phyloP scores from a whole-genome alignment of 441 rosid species.

The Bocquillonia castaneifolia region DNA sequence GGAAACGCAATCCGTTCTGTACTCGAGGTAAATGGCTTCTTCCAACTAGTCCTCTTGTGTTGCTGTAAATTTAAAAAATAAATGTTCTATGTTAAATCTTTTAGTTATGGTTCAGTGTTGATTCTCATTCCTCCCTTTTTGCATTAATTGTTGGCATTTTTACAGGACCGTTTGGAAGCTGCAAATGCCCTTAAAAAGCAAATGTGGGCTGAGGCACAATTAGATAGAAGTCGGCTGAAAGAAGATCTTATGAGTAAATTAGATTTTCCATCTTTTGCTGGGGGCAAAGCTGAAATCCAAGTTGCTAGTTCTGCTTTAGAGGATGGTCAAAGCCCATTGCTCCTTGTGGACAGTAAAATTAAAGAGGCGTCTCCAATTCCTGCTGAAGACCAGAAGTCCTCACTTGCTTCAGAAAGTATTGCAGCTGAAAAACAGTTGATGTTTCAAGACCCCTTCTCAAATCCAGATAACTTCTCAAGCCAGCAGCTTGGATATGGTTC shows the following conservation, averaged over 20 bases:
- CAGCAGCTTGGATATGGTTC: conserved; percentile 73
- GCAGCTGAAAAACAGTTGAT: conserved; percentile 42
- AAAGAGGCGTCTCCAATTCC: conserved; percentile 49
- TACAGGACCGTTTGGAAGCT: conserved; percentile 97
- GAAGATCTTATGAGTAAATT: conserved; percentile 60
- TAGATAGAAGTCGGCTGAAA: conserved; percentile 78
- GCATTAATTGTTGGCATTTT: conserved; percentile 27
- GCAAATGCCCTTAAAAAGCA: conserved; percentile 97
- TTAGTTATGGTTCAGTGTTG: not conserved
- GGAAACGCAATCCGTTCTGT: conserved; percentile 81
- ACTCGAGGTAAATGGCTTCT: conserved; percentile 67
- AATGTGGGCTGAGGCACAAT: conserved; percentile 98
- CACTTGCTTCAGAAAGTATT: conserved; percentile 37
- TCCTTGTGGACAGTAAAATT: conserved; percentile 33
- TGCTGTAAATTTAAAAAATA: not conserved
- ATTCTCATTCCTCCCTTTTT: not conserved
- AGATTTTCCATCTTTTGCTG: conserved; percentile 42
- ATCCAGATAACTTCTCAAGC: conserved; percentile 45
- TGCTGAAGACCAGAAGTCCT: conserved; percentile 48
- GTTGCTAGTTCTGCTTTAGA: conserved; percentile 31
- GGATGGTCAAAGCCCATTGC: conserved; percentile 57
- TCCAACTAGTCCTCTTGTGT: conserved; percentile 23
- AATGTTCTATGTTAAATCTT: not conserved
- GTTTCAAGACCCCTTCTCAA: conserved; percentile 45
- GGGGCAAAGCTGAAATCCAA: conserved; percentile 49